A percentile compares a stretch with the other conserved stretches of the same genome.
Evolutionary conservation across 331 rosid genomes (phyloP).

Genomic region (Prunus yedoensis): DNA sequence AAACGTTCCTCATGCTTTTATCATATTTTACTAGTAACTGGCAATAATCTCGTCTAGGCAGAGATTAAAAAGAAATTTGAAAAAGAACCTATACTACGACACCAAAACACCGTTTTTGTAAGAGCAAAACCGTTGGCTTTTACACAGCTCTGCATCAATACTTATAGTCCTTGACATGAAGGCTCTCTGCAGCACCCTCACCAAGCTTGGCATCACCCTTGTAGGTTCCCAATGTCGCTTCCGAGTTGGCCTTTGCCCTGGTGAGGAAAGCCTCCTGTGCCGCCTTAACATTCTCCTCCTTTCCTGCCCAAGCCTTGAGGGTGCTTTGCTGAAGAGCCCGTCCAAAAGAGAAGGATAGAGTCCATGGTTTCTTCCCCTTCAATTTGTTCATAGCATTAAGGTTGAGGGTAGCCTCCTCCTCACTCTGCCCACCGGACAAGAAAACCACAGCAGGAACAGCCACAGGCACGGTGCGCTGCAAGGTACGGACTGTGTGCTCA

Average conservation of each 20-base stretch:
- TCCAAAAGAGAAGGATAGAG: constrained; percentile 70
- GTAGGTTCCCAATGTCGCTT: constrained; percentile 69
- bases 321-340: constrained; percentile 79
- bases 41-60: background rate
- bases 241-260: constrained; percentile 71
- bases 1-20: constrained; percentile 13
- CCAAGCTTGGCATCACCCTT: constrained; percentile 54
- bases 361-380: constrained; percentile 79
- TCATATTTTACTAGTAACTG: background rate
- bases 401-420: constrained; percentile 70
- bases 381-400: constrained; percentile 68
- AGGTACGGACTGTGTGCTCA: constrained; percentile 55
- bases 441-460: constrained; percentile 73
- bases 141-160: constrained; percentile 29
- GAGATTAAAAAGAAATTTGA: background rate
- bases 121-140: background rate
- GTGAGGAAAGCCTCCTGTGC: constrained; percentile 62
- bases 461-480: constrained; percentile 58
- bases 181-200: constrained; percentile 73
- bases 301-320: constrained; percentile 77
- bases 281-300: constrained; percentile 45
- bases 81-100: background rate
- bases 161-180: constrained; percentile 73
- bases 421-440: constrained; percentile 85
- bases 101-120: background rate